phyloP scores from a whole-genome alignment of 2,329 filamentous ascomycete genomes.

The Hymenoscyphus infarciens region DNA sequence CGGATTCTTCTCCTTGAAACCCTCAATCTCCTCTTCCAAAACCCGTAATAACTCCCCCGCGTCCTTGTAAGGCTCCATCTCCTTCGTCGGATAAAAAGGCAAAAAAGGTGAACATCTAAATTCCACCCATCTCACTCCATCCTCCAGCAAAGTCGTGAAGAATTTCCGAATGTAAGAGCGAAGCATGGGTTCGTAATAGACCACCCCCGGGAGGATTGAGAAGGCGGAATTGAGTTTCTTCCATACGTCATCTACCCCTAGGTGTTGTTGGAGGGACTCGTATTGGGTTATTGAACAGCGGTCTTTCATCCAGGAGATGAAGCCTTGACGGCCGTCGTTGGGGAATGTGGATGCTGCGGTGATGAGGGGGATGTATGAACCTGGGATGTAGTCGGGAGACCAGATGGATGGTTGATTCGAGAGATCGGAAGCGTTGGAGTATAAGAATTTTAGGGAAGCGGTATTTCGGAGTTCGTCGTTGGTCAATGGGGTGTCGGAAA shows the following conservation, averaged over 20 bases:
- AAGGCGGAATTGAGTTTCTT: slow-evolving; percentile 72
- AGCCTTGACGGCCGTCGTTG: slow-evolving; percentile 60
- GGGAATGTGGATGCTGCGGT: slow-evolving; percentile 70
- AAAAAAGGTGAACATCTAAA: slow-evolving; percentile 63
- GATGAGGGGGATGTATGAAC: slow-evolving; percentile 34
- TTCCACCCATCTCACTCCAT: slow-evolving; percentile 81
- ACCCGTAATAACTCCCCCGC: slow-evolving; percentile 56
- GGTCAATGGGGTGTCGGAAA: slow-evolving; percentile 50
- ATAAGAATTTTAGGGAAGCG: slow-evolving; percentile 55
- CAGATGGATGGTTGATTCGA: slow-evolving; percentile 50
- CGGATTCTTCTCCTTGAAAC: slow-evolving; percentile 67
- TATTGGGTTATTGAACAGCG: slow-evolving; percentile 65
- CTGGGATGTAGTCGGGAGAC: slow-evolving; percentile 55
- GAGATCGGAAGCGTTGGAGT: slow-evolving; percentile 37
- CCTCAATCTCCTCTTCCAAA: slow-evolving; percentile 69
- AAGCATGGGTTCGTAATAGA: slow-evolving; percentile 86
- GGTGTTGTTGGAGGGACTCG: slow-evolving; percentile 72
- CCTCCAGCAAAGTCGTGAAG: slow-evolving; percentile 63
- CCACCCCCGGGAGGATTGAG: slow-evolving; percentile 63
- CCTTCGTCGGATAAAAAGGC: slow-evolving; percentile 57
- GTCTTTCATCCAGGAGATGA: slow-evolving; percentile 69
- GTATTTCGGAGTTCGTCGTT: slow-evolving; percentile 49
- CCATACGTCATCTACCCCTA: slow-evolving; percentile 83
- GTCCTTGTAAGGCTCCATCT: slow-evolving; percentile 50
- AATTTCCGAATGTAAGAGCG: slow-evolving; percentile 69